A percentile compares a stretch with the other conserved stretches of the same genome.
phyloP scores from a whole-genome alignment of 2,329 filamentous ascomycete species.

The Davidsoniella virescens region DNA sequence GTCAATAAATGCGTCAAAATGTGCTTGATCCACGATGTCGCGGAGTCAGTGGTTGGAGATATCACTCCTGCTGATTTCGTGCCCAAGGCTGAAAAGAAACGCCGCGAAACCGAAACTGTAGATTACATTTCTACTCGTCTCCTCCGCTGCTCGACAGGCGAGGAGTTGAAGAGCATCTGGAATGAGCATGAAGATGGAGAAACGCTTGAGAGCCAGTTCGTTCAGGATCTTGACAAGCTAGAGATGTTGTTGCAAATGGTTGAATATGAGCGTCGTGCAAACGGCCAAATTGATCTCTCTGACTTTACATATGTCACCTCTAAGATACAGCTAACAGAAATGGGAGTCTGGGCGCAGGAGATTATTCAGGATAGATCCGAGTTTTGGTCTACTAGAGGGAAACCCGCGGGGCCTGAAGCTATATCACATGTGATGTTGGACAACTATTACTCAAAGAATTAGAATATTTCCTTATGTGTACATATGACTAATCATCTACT shows the following conservation, averaged over 20 bases:
- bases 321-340: constrained; percentile 59
- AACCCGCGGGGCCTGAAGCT: constrained; percentile 2
- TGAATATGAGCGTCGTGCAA: constrained; percentile 69
- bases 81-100: constrained; percentile 70
- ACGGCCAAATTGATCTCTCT: constrained; percentile 54
- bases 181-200: constrained; percentile 84
- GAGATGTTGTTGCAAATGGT: constrained; percentile 90
- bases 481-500: too few species aligned
- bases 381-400: constrained; percentile 45
- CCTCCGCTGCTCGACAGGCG: constrained; percentile 49
- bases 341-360: constrained; percentile 62
- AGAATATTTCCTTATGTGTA: not conserved
- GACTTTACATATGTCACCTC: constrained; percentile 73
- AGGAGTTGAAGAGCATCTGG: constrained; percentile 66
- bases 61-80: constrained; percentile 91
- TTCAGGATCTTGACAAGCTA: constrained; percentile 96
- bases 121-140: constrained; percentile 73
- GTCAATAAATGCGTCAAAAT: constrained; percentile 78
- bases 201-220: constrained; percentile 73
- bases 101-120: constrained; percentile 79
- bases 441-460: constrained; percentile 12
- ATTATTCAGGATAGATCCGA: constrained; percentile 59
- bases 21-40: constrained; percentile 96
- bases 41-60: constrained; percentile 88
- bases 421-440: constrained; percentile 32